A percentile compares a stretch with the other conserved stretches of the same genome.
Evolutionary conservation across 179 eudicot genomes (phyloP).

Genomic region (Carnegiea gigantea): DNA sequence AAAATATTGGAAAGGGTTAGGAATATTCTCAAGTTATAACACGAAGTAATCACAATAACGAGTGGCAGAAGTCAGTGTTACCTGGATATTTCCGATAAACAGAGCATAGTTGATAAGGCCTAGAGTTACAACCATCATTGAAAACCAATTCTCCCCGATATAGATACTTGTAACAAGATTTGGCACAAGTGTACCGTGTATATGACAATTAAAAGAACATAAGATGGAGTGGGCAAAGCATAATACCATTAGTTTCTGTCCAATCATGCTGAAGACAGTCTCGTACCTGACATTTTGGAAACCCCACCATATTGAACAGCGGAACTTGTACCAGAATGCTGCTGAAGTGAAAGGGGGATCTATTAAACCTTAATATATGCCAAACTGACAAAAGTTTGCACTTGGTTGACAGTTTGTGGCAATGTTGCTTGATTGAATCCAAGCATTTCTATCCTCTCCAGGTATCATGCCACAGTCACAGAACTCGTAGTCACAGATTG

Average conservation of each 20-base stretch:
- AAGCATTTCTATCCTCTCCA: constrained; percentile 28
- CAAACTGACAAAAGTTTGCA: constrained; percentile 37
- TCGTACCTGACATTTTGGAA: constrained; percentile 59
- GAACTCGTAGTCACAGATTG: constrained; percentile 35
- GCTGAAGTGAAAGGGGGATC: constrained; percentile 36
- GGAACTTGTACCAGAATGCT: constrained; percentile 52
- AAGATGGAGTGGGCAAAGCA: neutral
- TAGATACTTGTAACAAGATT: constrained; percentile 56
- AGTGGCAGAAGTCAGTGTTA: constrained; percentile 22
- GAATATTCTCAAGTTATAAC: no score
- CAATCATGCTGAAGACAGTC: neutral
- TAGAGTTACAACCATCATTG: constrained; percentile 48
- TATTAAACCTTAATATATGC: constrained; percentile 51
- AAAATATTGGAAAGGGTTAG: no score
- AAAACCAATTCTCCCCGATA: constrained; percentile 53
- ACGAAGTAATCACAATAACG: no score
- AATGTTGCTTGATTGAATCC: constrained; percentile 51
- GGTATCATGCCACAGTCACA: constrained; percentile 40
- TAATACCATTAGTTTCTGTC: no score
- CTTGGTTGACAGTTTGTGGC: constrained; percentile 39
- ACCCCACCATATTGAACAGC: constrained; percentile 72
- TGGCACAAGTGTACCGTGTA: constrained; percentile 62
- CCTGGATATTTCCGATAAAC: constrained; percentile 78
- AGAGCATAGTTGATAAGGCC: constrained; percentile 63
- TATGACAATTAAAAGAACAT: neutral